These are phyloP conservation scores for Cystobasidiopsis lactophilus DNA, from an alignment of 768 basidiomycete genomes.

Conservation along the genomic window DNA sequence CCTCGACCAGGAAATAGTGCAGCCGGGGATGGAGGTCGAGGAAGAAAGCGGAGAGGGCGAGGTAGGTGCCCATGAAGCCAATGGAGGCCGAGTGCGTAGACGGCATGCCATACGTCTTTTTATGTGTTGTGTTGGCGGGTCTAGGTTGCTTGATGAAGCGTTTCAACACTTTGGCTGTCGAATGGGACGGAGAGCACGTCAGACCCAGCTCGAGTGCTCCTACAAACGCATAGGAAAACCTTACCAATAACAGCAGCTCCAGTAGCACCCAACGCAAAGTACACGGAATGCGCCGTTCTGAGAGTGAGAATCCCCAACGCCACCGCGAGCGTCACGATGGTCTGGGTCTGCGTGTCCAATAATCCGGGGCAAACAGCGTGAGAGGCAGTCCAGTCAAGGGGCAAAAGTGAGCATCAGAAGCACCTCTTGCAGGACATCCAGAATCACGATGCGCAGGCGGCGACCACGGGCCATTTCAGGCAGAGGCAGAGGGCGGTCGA, in stretches of 20 bases:
- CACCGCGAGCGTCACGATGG: constrained; percentile 16
- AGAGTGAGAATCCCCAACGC: constrained; percentile 23
- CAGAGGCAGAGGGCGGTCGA: too few species aligned
- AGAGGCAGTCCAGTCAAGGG: too few species aligned
- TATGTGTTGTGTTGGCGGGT: constrained; percentile 21
- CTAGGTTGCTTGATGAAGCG: constrained; percentile 23
- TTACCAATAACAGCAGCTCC: constrained; percentile 24
- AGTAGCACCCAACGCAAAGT: constrained; percentile 24
- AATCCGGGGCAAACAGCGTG: background rate
- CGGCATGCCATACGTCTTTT: constrained; percentile 30
- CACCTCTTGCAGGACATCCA: constrained; percentile 1
- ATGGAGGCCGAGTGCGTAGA: constrained; percentile 29
- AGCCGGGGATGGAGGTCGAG: constrained; percentile 17
- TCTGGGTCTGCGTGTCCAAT: constrained; percentile 5
- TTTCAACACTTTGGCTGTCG: constrained; percentile 27
- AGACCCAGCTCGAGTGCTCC: too few species aligned
- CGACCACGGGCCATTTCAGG: too few species aligned
- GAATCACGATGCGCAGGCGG: background rate
- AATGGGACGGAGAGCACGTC: background rate
- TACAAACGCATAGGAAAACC: too few species aligned
- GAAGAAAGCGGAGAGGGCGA: constrained; percentile 20
- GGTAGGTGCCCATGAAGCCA: constrained; percentile 26
- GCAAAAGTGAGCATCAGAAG: too few species aligned
- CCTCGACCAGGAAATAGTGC: constrained; percentile 4
- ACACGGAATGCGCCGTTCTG: constrained; percentile 24